Conservation (phyloP, 164 flowering plant species). For the Aristolochia contorta region DNA sequence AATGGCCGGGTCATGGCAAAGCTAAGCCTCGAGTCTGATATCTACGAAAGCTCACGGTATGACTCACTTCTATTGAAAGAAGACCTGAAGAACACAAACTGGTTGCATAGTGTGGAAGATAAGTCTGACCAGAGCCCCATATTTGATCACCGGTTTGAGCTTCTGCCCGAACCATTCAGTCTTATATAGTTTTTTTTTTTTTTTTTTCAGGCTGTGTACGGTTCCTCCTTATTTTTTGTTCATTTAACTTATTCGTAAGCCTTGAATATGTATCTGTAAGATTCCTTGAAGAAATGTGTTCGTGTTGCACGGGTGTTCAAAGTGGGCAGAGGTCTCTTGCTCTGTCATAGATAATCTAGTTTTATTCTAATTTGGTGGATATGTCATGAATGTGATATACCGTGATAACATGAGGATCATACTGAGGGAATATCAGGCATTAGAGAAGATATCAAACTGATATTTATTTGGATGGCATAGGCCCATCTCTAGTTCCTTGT, state of each 20-base stretch:
- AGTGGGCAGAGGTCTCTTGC: too few species aligned
- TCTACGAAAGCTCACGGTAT: conserved; percentile 81
- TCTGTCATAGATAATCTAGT: too few species aligned
- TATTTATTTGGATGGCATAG: too few species aligned
- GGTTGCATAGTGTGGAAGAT: conserved; percentile 77
- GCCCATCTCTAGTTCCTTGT: too few species aligned
- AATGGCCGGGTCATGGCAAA: conserved; percentile 30
- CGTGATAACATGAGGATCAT: too few species aligned
- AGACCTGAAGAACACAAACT: conserved; percentile 73
- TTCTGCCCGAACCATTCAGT: conserved; percentile 77
- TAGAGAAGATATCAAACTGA: too few species aligned
- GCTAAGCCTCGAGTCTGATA: conserved; percentile 36
- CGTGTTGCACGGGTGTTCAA: too few species aligned
- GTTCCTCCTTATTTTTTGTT: not conserved
- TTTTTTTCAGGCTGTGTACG: not conserved
- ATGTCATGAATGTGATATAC: too few species aligned
- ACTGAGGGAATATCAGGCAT: too few species aligned
- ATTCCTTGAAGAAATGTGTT: too few species aligned
- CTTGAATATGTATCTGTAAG: too few species aligned
- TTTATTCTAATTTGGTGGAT: too few species aligned
- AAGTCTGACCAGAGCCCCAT: conserved; percentile 53
- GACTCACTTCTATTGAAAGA: conserved; percentile 80
- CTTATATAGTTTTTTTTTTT: conserved; percentile 27
- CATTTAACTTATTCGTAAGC: not conserved
- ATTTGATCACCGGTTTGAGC: conserved; percentile 76